Percentiles rank a stretch among this genome's conserved stretches.
These are phyloP conservation scores for Physcomitrium patens DNA, from an alignment of 225 moss, liverwort and hornwort genomes.

Conservation along the genomic window DNA sequence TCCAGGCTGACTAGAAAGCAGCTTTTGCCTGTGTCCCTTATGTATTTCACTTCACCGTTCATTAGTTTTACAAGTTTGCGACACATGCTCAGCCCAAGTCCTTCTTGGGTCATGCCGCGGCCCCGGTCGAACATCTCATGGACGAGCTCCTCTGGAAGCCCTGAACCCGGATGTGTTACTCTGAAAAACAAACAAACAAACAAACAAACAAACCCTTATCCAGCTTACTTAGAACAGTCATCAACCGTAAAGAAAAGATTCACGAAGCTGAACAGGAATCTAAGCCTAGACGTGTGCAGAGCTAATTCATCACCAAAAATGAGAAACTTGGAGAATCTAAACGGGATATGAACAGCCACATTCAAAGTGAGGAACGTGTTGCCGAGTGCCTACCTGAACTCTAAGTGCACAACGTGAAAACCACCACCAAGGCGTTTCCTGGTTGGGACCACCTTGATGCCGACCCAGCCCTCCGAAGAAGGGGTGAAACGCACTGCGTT, in stretches of 20 bases:
- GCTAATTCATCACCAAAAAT: no score
- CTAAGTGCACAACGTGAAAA: conserved; percentile 54
- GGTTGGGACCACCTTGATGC: conserved; percentile 67
- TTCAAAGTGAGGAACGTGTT: no score
- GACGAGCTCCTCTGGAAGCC: conserved; percentile 60
- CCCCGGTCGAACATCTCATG: conserved; percentile 60
- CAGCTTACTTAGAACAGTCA: not conserved
- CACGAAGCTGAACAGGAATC: no score
- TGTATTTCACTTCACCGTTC: conserved; percentile 57
- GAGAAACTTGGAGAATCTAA: no score
- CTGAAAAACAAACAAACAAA: conserved; percentile 31
- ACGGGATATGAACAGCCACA: no score
- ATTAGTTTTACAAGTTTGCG: conserved; percentile 60
- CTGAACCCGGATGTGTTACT: conserved; percentile 60
- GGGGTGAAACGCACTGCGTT: conserved; percentile 67
- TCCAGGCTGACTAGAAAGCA: conserved; percentile 47
- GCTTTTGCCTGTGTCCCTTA: conserved; percentile 48
- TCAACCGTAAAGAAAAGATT: not conserved
- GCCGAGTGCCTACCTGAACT: conserved; percentile 42
- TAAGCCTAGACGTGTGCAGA: no score
- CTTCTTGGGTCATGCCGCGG: conserved; percentile 54
- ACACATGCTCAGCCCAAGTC: conserved; percentile 60
- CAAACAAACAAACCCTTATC: not conserved
- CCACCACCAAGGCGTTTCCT: conserved; percentile 52
- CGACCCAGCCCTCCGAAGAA: conserved; percentile 64